Evolutionary conservation across 495 filamentous ascomycete genomes (phyloP).

Genomic region (Tuber indicum): DNA sequence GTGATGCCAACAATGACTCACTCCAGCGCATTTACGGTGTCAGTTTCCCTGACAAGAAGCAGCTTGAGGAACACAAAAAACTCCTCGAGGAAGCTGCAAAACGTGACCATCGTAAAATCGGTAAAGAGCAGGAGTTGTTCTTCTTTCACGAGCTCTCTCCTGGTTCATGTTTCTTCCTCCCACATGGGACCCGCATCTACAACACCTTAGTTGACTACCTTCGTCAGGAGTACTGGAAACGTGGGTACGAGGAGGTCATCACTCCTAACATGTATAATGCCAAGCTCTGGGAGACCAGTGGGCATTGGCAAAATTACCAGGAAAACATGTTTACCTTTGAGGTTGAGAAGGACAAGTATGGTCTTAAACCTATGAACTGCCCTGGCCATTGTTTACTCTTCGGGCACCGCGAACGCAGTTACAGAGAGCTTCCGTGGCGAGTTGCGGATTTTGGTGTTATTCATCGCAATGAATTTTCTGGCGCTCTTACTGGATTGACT

Average conservation of each 20-base stretch:
- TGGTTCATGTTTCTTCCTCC: slow-evolving; percentile 89
- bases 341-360: slow-evolving; percentile 79
- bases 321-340: slow-evolving; percentile 96
- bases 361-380: slow-evolving; percentile 97
- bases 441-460: slow-evolving; percentile 94
- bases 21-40: slow-evolving; percentile 94
- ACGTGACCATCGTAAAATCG: slow-evolving; percentile 84
- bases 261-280: slow-evolving; percentile 94
- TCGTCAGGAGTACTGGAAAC: slow-evolving; percentile 80
- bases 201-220: slow-evolving; percentile 77
- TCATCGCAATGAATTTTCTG: slow-evolving; percentile 90
- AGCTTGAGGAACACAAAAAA: slow-evolving; percentile 79
- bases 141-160: slow-evolving; percentile 91
- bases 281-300: slow-evolving; percentile 83
- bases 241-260: slow-evolving; percentile 89
- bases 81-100: slow-evolving; percentile 94
- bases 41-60: slow-evolving; percentile 95
- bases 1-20: slow-evolving; percentile 84
- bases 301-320: slow-evolving; percentile 91
- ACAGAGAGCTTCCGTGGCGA: slow-evolving; percentile 80
- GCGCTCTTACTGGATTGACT: slow-evolving; percentile 82
- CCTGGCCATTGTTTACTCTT: slow-evolving; percentile 80
- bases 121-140: slow-evolving; percentile 90
- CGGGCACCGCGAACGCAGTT: slow-evolving; percentile 67
- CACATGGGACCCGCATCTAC: slow-evolving; percentile 84